phyloP scores from a whole-genome alignment of 2,329 filamentous ascomycete genomes.

The Penicillium oxalicum region DNA sequence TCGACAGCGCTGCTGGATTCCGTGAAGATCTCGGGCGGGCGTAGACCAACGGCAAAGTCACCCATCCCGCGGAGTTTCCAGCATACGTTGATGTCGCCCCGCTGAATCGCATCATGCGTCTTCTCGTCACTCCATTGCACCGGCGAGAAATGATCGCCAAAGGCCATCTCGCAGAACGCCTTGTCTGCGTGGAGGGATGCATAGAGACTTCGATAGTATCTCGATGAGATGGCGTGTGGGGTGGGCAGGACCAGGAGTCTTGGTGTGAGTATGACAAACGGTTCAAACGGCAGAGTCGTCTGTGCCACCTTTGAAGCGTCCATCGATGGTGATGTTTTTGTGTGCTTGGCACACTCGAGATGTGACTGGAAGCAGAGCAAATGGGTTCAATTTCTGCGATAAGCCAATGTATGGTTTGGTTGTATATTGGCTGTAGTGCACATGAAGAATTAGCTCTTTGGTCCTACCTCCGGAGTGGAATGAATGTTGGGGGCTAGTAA shows the following conservation, averaged over 20 bases:
- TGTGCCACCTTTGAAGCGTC: no score
- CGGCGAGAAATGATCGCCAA: conserved; percentile 12
- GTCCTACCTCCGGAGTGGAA: no score
- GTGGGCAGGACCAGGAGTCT: conserved; percentile 17
- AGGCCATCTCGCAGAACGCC: conserved; percentile 17
- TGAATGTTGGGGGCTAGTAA: no score
- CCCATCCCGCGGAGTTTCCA: conserved; percentile 11
- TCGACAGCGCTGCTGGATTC: not conserved
- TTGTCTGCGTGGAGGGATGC: conserved; percentile 12
- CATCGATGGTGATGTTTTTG: no score
- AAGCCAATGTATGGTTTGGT: no score
- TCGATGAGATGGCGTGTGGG: conserved; percentile 10
- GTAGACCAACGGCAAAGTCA: conserved; percentile 17
- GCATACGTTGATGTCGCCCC: conserved; percentile 14
- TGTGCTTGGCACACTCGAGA: no score
- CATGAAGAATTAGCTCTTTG: no score
- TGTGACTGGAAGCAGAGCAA: no score
- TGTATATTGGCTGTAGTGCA: no score
- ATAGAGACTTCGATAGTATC: conserved; percentile 16
- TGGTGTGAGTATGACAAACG: conserved; percentile 15
- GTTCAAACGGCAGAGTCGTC: not conserved
- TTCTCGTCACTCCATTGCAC: conserved; percentile 16
- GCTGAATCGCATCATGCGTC: conserved; percentile 10
- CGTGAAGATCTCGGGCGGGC: not conserved
- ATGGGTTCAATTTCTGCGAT: no score